These are phyloP conservation scores for Daldinia sp. DNA, from an alignment of 2,329 filamentous ascomycete genomes.

Conservation along the genomic window DNA sequence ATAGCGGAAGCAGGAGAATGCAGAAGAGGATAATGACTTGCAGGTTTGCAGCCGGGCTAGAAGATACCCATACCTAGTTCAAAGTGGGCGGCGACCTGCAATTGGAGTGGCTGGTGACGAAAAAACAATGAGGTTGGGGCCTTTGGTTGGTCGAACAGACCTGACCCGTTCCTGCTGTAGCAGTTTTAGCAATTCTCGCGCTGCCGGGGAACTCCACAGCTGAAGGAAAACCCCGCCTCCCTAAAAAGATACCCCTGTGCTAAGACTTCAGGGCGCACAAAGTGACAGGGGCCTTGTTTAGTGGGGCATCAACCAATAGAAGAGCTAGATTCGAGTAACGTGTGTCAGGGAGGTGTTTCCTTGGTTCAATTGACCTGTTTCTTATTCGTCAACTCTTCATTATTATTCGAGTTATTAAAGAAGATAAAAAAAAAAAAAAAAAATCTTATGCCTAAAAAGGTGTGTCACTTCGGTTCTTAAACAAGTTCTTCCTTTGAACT, in stretches of 20 bases:
- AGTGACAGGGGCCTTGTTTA: constrained; percentile 48
- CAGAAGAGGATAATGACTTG: constrained; percentile 43
- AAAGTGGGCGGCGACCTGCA: constrained; percentile 26
- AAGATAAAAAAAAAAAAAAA: not conserved
- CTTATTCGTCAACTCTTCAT: not conserved
- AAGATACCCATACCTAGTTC: constrained; percentile 32
- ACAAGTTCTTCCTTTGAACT: not conserved
- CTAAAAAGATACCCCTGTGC: constrained; percentile 10
- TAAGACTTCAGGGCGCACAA: constrained; percentile 24
- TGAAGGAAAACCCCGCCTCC: constrained; percentile 2
- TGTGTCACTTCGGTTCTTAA: not conserved
- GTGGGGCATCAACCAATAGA: constrained; percentile 46
- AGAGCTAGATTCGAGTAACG: constrained; percentile 16
- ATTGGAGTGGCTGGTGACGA: constrained; percentile 46
- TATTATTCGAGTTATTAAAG: constrained; percentile 1
- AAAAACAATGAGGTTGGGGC: constrained; percentile 45
- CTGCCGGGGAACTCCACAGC: constrained; percentile 15
- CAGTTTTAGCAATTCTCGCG: constrained; percentile 5
- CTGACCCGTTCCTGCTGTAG: constrained; percentile 9
- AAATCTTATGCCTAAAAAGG: not conserved
- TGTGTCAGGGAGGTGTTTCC: constrained; percentile 23
- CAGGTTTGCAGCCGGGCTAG: constrained; percentile 31
- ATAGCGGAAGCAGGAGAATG: constrained; percentile 37
- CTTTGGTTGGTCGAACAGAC: constrained; percentile 20
- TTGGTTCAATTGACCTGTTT: constrained; percentile 14